These are phyloP conservation scores for Colletotrichum truncatum DNA, from an alignment of 2,329 filamentous ascomycete species.

Conservation along the genomic window DNA sequence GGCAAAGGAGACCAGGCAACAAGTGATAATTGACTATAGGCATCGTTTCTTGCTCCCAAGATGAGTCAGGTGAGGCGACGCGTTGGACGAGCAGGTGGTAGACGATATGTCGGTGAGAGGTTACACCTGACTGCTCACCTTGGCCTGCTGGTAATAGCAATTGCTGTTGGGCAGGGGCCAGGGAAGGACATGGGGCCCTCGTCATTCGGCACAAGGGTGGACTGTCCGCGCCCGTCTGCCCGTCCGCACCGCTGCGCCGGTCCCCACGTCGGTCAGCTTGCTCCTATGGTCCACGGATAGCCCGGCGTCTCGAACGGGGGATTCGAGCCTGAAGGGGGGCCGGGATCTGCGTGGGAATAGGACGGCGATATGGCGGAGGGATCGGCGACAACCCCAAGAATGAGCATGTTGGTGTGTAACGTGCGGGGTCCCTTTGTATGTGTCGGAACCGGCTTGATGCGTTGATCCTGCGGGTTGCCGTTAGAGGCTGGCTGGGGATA, in stretches of 20 bases:
- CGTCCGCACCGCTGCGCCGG: constrained; percentile 8
- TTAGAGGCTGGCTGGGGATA: neutral
- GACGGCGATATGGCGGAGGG: neutral
- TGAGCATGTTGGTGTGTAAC: neutral
- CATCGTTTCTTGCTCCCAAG: neutral
- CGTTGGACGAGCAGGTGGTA: neutral
- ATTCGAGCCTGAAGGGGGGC: neutral
- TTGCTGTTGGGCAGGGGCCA: neutral
- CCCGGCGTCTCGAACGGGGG: neutral
- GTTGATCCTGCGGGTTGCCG: neutral
- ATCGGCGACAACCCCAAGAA: neutral
- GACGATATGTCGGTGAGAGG: constrained; percentile 25
- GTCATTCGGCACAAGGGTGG: constrained; percentile 19
- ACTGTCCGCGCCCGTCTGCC: constrained; percentile 13
- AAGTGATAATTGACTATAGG: neutral
- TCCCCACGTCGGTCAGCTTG: neutral
- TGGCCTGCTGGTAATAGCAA: neutral
- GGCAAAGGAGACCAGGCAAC: neutral
- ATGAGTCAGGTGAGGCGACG: constrained; percentile 4
- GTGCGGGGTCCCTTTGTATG: neutral
- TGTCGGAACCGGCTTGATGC: neutral
- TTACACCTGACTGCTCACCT: constrained; percentile 31
- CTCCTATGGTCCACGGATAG: neutral
- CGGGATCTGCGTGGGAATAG: constrained; percentile 15
- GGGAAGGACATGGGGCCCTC: constrained; percentile 2